Conservation (phyloP, 1,284 basidiomycete species). For the Rhodotorula sp. region DNA sequence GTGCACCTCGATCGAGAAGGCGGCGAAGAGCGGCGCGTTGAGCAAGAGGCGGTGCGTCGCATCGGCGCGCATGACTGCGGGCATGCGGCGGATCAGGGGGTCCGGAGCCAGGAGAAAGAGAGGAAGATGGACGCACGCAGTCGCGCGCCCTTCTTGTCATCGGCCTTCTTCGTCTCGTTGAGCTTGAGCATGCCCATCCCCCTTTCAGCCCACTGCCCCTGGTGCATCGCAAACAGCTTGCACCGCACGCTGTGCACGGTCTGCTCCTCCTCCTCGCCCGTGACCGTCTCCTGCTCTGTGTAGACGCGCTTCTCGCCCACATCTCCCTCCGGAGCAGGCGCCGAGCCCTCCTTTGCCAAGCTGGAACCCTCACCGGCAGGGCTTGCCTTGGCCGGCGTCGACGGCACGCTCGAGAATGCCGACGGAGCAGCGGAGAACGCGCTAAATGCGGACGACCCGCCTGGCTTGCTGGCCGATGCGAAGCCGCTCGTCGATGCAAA, state of each 20-base stretch:
- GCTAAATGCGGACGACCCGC: constrained; percentile 12
- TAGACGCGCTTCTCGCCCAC: constrained; percentile 20
- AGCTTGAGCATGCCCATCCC: constrained; percentile 44
- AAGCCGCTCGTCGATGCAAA: constrained; percentile 39
- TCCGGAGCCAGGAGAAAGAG: too few species aligned
- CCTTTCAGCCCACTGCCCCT: constrained; percentile 43
- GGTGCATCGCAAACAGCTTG: constrained; percentile 45
- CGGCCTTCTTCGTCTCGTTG: constrained; percentile 30
- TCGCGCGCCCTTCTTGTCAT: constrained; percentile 27
- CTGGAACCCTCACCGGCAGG: neutral
- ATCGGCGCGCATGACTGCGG: constrained; percentile 46
- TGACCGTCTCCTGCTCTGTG: constrained; percentile 39
- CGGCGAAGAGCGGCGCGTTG: constrained; percentile 44
- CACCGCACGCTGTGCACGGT: constrained; percentile 39
- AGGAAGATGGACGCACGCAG: constrained; percentile 28
- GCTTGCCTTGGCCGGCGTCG: constrained; percentile 4
- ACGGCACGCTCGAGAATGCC: constrained; percentile 26
- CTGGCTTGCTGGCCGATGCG: constrained; percentile 12
- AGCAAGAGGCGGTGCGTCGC: constrained; percentile 46
- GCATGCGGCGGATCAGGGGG: neutral
- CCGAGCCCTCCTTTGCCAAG: neutral
- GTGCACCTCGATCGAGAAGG: constrained; percentile 42
- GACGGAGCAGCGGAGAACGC: constrained; percentile 26
- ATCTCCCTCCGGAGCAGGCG: constrained; percentile 4
- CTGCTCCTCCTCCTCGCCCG: constrained; percentile 46